These are phyloP conservation scores for Zalaria obscura DNA, from an alignment of 2,329 filamentous ascomycete species.

Conservation along the genomic window DNA sequence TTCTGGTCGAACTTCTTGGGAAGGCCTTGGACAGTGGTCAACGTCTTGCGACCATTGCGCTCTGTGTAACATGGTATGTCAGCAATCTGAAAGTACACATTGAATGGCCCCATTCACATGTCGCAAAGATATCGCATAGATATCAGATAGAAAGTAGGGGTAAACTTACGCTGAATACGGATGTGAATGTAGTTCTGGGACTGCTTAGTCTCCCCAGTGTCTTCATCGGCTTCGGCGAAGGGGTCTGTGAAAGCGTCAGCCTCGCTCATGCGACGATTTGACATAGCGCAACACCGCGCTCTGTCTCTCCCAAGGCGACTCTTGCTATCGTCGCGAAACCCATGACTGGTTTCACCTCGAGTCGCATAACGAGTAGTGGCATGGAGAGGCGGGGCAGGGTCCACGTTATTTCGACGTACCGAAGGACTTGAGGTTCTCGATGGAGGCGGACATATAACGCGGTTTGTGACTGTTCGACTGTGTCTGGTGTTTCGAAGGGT, in stretches of 20 bases:
- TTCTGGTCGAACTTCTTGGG: conserved; percentile 99
- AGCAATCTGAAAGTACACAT: conserved; percentile 16
- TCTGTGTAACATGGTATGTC: conserved; percentile 43
- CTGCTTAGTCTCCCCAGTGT: conserved; percentile 88
- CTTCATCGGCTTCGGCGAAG: conserved; percentile 99
- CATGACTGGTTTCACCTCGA: too few species aligned
- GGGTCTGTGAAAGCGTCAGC: conserved; percentile 54
- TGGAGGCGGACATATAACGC: conserved; percentile 64
- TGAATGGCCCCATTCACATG: too few species aligned
- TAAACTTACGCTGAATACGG: conserved; percentile 85
- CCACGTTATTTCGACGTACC: conserved; percentile 44
- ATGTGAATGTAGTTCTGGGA: conserved; percentile 98
- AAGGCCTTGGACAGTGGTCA: conserved; percentile 98
- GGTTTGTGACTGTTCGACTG: conserved; percentile 6
- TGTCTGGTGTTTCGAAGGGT: conserved; percentile 1
- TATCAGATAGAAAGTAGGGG: too few species aligned
- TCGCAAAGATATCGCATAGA: too few species aligned
- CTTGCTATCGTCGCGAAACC: too few species aligned
- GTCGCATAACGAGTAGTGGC: background rate
- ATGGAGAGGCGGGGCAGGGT: conserved; percentile 4
- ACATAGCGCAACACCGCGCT: too few species aligned
- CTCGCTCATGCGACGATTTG: background rate
- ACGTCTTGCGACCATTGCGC: conserved; percentile 99
- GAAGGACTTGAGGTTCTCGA: conserved; percentile 97
- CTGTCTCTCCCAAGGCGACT: too few species aligned